Evolutionary conservation across 805 yeast genomes (phyloP), one percentile per base, ranked within the genome.

Genomic region (Zygosaccharomyces lentus): DNA sequence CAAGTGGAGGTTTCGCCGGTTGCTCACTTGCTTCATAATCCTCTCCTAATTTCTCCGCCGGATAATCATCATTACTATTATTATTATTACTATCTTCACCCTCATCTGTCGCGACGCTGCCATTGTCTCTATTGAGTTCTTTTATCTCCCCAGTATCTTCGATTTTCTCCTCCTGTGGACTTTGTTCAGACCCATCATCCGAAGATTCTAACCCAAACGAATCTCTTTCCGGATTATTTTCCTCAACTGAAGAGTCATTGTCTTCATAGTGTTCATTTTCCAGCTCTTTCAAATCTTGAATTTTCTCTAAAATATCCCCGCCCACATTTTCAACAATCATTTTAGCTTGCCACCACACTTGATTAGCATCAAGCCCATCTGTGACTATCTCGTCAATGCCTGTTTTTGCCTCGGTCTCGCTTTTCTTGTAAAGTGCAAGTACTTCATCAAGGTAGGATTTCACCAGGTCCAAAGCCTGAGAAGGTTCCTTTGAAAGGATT

Each of bases 271-370:
- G 55, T 2, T 50, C 56, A 5, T 53, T 30, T 9, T 32, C 31
- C 13, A 38, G 9, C 34, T 34, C 68, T 51, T 70, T 76, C 47
- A 83, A 58, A 30, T 67, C 71, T 2, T 81, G 81, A 36, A 87
- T 75, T 43, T 74, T 74, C 15, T 73, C 77, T 60, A 86, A 61
- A 29, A 88, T 66, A 35, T 74, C 72, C 39, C 83, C 88, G 23
- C 83, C 80, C 9, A 84, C 84, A 6, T 83, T 84, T 48, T 89
- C 96, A 31, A 88, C 70, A 15, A 91, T 82, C 69, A 91, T 76
- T 65, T 86, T 87, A 2, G 87, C 82, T 66, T 91, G 98, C 46
- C 91, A 95, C 88, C 91, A 91, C 0, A 93, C 89, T 62, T 91
- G 98, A 32, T 84, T 77, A 19, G 96, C 82, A 63, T 87, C 96